These are phyloP conservation scores for Wallacemonas sp. DNA, from an alignment of 208 protist genomes.

Conservation along the genomic window DNA sequence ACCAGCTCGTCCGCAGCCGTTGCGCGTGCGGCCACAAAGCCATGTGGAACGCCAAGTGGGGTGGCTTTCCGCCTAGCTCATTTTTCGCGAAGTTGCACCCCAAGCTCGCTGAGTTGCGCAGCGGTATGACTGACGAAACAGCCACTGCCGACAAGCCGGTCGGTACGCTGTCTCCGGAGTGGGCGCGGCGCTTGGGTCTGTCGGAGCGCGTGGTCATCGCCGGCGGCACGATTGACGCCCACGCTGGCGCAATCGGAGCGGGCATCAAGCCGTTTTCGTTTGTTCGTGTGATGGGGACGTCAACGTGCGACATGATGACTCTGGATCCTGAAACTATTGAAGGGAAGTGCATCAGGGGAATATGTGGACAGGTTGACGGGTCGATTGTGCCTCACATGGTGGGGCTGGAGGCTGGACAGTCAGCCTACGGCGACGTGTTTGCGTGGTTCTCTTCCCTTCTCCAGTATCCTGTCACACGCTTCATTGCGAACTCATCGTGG, in stretches of 20 bases:
- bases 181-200: conserved; percentile 39
- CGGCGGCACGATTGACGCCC: conserved; percentile 54
- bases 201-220: conserved; percentile 33
- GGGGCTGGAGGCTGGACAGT: conserved; percentile 56
- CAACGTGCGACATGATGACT: conserved; percentile 68
- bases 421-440: conserved; percentile 61
- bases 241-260: conserved; percentile 52
- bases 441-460: conserved; percentile 55
- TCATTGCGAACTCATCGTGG: conserved; percentile 26
- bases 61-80: conserved; percentile 38
- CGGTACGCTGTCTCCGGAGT: conserved; percentile 32
- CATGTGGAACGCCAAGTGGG: conserved; percentile 63
- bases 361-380: conserved; percentile 61
- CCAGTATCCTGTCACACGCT: conserved; percentile 21
- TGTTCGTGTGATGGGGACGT: conserved; percentile 65
- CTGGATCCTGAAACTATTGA: conserved; percentile 27
- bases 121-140: conserved; percentile 32
- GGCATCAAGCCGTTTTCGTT: conserved; percentile 42
- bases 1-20: conserved; percentile 30
- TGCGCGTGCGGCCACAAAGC: conserved; percentile 59
- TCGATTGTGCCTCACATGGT: conserved; percentile 51
- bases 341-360: conserved; percentile 24
- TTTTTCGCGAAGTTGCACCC: conserved; percentile 57
- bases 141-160: conserved; percentile 47
- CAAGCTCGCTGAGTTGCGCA: conserved; percentile 26